phyloP scores from a whole-genome alignment of 2,329 filamentous ascomycete genomes.

The Fusarium continuum region DNA sequence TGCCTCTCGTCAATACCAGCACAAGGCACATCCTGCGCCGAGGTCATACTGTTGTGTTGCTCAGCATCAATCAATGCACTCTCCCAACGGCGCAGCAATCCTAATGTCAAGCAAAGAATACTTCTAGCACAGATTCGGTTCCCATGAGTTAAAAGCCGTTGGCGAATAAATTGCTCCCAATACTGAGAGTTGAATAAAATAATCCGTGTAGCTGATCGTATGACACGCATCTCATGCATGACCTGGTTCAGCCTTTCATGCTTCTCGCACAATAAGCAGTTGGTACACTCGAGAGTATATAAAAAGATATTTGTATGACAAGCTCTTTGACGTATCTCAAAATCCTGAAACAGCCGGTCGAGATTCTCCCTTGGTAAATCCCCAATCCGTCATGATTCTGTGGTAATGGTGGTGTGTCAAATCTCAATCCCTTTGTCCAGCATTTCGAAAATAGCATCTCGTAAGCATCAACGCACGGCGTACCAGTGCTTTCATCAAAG shows the following conservation, averaged over 20 bases:
- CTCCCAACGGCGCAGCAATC: too few species aligned
- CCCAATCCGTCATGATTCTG: not conserved
- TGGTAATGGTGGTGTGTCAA: not conserved
- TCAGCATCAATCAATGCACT: too few species aligned
- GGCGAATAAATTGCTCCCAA: not conserved
- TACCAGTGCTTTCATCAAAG: not conserved
- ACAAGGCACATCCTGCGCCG: too few species aligned
- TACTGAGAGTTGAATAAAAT: not conserved
- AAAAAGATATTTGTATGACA: fast-evolving
- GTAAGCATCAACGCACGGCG: not conserved
- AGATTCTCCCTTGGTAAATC: not conserved
- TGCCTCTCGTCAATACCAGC: too few species aligned
- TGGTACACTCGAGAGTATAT: fast-evolving
- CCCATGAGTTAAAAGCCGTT: too few species aligned
- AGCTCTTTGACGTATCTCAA: not conserved
- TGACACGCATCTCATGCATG: not conserved
- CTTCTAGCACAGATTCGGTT: too few species aligned
- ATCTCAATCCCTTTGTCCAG: constrained; percentile 1
- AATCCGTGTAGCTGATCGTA: not conserved
- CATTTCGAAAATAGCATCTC: not conserved
- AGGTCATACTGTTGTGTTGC: too few species aligned
- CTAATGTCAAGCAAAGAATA: too few species aligned
- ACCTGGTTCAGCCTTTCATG: not conserved
- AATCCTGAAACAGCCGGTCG: not conserved
- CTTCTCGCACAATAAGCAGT: fast-evolving